A percentile compares a stretch with the other conserved stretches of the same genome.
These are phyloP conservation scores for Chaetomium strumarium DNA, from an alignment of 2,329 filamentous ascomycete species.

Conservation along the genomic window DNA sequence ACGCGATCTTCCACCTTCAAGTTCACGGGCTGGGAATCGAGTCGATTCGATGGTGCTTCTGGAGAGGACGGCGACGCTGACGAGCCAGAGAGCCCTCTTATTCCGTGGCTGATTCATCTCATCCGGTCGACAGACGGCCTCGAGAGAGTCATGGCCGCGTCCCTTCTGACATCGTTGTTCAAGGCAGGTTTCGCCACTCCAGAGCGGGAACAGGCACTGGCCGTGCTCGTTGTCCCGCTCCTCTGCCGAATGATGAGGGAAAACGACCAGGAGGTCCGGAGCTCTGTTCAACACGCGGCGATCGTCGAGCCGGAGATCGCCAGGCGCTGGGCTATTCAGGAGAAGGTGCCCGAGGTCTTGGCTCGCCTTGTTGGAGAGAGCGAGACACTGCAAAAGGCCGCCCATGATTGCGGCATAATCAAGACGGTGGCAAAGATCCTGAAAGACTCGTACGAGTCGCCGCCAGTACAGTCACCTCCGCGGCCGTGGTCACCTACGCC, in stretches of 20 bases:
- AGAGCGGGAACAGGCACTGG: conserved; percentile 57
- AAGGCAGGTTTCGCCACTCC: conserved; percentile 61
- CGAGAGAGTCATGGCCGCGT: conserved; percentile 62
- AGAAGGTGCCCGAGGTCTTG: conserved; percentile 68
- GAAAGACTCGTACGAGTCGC: conserved; percentile 45
- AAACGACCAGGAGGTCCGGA: conserved; percentile 28
- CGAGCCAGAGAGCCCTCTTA: conserved; percentile 62
- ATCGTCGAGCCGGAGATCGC: conserved; percentile 36
- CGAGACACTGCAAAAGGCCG: conserved; percentile 72
- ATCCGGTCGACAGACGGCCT: conserved; percentile 52
- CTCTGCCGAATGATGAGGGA: conserved; percentile 62
- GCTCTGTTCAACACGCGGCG: conserved; percentile 25
- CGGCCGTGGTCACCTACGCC: conserved; percentile 35
- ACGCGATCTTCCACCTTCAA: conserved; percentile 8
- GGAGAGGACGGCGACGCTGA: conserved; percentile 39
- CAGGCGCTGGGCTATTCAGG: conserved; percentile 50
- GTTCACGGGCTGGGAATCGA: conserved; percentile 30
- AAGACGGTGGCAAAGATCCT: conserved; percentile 43
- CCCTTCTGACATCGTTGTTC: conserved; percentile 63
- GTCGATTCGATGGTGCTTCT: conserved; percentile 26
- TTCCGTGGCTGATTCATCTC: conserved; percentile 67
- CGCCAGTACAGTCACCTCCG: conserved; percentile 29
- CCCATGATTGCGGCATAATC: conserved; percentile 58
- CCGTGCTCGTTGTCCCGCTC: conserved; percentile 63
- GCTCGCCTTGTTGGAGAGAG: conserved; percentile 75